A percentile compares a stretch with the other conserved stretches of the same genome.
Conservation (phyloP, 2,329 filamentous ascomycete species). For the Cladosporium cucumerinum region DNA sequence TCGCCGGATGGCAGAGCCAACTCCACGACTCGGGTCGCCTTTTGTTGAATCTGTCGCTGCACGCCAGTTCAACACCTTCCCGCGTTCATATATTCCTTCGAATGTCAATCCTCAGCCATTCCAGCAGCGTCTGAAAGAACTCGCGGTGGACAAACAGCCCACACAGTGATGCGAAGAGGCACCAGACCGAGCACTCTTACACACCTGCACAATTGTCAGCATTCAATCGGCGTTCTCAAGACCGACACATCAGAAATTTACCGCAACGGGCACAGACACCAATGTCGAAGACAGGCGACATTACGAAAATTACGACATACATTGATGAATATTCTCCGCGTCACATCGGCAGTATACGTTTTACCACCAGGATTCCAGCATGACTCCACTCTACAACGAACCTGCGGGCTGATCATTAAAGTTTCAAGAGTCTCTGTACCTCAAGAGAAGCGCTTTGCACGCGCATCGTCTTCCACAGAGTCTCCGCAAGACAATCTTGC, state of each 20-base stretch:
- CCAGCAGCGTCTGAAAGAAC: conserved; percentile 31
- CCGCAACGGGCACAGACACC: not conserved
- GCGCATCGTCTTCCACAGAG: not conserved
- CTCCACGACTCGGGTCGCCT: conserved; percentile 47
- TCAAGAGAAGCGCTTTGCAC: not conserved
- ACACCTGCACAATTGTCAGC: not conserved
- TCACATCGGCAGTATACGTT: not conserved
- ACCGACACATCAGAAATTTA: not conserved
- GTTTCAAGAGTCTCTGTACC: not conserved
- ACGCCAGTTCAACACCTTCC: conserved; percentile 45
- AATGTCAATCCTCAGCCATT: conserved; percentile 30
- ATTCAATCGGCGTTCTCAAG: conserved; percentile 8
- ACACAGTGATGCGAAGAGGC: not conserved
- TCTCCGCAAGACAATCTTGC: not conserved
- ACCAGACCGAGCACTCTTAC: not conserved
- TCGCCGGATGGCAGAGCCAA: conserved; percentile 38
- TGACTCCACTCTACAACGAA: not conserved
- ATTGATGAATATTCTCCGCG: conserved; percentile 9
- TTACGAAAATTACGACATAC: conserved; percentile 13
- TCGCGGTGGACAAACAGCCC: conserved; percentile 20
- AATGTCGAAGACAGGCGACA: conserved; percentile 12
- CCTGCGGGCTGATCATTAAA: not conserved
- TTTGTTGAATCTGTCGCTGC: conserved; percentile 41
- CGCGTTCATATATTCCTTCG: conserved; percentile 37
- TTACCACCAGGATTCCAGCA: not conserved